Evolutionary conservation across 1,284 basidiomycete species (phyloP).

Genomic region (Leccinum ponderosum): DNA sequence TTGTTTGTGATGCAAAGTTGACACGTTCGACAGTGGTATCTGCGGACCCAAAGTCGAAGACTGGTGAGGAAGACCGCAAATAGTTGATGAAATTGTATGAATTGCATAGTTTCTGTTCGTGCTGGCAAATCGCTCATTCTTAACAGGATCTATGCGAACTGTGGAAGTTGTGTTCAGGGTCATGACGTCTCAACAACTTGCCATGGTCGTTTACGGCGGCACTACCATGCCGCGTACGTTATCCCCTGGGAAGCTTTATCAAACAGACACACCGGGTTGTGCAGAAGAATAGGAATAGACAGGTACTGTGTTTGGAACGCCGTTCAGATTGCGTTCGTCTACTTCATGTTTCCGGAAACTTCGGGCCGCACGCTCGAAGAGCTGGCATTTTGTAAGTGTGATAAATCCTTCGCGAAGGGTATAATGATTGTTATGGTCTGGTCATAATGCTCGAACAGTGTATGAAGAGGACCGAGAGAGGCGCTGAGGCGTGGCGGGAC

Average conservation of each 20-base stretch:
- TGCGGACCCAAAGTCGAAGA: constrained; percentile 72
- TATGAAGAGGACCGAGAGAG: background rate
- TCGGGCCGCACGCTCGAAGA: background rate
- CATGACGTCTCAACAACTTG: constrained; percentile 44
- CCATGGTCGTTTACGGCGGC: constrained; percentile 66
- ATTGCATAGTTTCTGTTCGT: background rate
- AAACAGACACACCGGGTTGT: no score
- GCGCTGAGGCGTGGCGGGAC: background rate
- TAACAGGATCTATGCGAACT: constrained; percentile 71
- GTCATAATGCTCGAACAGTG: background rate
- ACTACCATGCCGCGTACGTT: constrained; percentile 53
- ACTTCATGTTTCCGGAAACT: background rate
- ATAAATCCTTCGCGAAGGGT: background rate
- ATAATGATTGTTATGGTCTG: background rate
- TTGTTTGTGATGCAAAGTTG: background rate
- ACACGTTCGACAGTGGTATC: constrained; percentile 57
- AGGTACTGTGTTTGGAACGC: background rate
- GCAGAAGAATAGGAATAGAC: background rate
- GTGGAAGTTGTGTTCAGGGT: constrained; percentile 73
- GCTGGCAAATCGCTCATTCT: constrained; percentile 10
- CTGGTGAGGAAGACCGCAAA: constrained; percentile 64
- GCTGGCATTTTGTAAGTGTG: background rate
- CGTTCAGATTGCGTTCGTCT: background rate
- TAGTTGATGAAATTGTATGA: constrained; percentile 64
- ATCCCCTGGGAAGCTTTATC: background rate